Evolutionary conservation across 2,329 filamentous ascomycete genomes (phyloP).

Genomic region (Hypoxylon sp.): DNA sequence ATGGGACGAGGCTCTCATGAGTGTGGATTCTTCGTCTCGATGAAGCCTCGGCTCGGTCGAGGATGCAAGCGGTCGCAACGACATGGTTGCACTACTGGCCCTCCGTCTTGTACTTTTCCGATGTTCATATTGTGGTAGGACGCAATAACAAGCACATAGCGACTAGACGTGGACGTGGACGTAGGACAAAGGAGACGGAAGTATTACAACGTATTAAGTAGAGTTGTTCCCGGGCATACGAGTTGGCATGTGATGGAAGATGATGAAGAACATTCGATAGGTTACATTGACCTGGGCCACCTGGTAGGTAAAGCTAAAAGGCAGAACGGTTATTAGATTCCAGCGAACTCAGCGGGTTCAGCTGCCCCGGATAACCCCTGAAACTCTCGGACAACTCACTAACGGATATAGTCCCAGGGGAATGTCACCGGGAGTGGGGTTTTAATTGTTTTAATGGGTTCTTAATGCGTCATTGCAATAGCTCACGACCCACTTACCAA

Average conservation of each 20-base stretch:
- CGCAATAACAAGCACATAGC: slow-evolving; percentile 22
- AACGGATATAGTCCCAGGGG: slow-evolving; percentile 22
- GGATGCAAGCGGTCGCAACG: slow-evolving; percentile 43
- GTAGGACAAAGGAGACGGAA: slow-evolving; percentile 13
- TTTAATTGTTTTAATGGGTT: too few species aligned
- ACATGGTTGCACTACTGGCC: slow-evolving; percentile 45
- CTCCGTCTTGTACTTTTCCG: slow-evolving; percentile 27
- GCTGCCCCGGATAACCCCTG: slow-evolving; percentile 13
- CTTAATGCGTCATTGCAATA: slow-evolving; percentile 30
- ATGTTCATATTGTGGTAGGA: slow-evolving; percentile 38
- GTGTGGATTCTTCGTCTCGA: slow-evolving; percentile 51
- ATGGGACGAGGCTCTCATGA: slow-evolving; percentile 46
- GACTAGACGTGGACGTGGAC: slow-evolving; percentile 5
- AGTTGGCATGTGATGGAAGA: slow-evolving; percentile 38
- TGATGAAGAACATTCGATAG: neutral
- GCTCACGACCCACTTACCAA: neutral
- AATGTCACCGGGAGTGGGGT: slow-evolving; percentile 19
- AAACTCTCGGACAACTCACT: slow-evolving; percentile 3
- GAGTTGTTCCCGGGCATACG: neutral
- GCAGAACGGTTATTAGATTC: too few species aligned
- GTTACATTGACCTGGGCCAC: neutral
- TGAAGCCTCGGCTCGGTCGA: slow-evolving; percentile 46
- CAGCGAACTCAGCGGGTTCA: neutral
- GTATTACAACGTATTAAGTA: too few species aligned
- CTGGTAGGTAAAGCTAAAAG: too few species aligned